Conservation (phyloP, 495 filamentous ascomycete genomes). For the Xylaria bambusicola region DNA sequence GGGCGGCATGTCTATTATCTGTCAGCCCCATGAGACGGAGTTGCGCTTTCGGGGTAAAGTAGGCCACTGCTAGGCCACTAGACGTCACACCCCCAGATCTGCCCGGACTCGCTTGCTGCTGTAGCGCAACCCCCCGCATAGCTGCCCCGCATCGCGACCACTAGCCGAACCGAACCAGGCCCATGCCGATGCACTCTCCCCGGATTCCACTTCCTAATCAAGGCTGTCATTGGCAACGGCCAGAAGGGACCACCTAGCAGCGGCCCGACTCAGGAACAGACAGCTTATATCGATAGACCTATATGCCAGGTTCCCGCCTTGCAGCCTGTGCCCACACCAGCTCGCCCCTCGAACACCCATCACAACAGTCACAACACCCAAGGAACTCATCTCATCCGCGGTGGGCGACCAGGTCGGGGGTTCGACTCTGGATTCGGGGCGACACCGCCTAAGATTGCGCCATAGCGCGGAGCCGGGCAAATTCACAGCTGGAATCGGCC, state of each 20-base stretch:
- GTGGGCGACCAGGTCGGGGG: not conserved
- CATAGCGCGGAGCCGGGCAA: not conserved
- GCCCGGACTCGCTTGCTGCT: too few relatives aligned
- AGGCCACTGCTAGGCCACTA: too few relatives aligned
- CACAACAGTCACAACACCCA: not conserved
- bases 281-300: too few relatives aligned
- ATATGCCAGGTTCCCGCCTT: not conserved
- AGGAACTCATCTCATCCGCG: not conserved
- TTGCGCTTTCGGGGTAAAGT: too few relatives aligned
- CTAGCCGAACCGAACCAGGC: not conserved
- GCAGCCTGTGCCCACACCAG: too few relatives aligned
- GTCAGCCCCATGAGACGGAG: too few relatives aligned
- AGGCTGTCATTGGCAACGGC: not conserved
- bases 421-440: not conserved
- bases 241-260: not conserved
- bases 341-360: too few relatives aligned
- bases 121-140: conserved; percentile 7
- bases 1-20: too few relatives aligned
- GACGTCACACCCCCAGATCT: too few relatives aligned
- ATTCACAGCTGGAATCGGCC: conserved; percentile 7
- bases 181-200: not conserved
- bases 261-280: conserved; percentile 5
- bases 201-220: conserved; percentile 18
- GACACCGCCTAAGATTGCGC: not conserved
- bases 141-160: not conserved